phyloP scores from a whole-genome alignment of 495 filamentous ascomycete species.

The Aspergillus funiculosus region DNA sequence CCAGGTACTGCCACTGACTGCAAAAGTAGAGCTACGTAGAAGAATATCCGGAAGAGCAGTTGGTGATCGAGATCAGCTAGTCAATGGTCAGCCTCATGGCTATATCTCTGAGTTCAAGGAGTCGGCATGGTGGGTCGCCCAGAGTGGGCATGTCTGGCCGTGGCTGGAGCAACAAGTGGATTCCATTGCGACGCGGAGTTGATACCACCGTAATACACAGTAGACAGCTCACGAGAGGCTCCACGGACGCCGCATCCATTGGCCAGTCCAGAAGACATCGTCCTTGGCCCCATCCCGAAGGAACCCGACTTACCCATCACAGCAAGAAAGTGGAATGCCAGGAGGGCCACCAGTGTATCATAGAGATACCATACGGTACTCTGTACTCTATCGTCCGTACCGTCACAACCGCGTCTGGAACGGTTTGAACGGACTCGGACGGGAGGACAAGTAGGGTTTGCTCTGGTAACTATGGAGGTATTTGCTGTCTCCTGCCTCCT shows the following conservation, averaged over 20 bases:
- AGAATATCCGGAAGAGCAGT: no score
- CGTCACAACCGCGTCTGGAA: no score
- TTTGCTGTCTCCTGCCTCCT: no score
- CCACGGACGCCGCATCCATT: conserved; percentile 18
- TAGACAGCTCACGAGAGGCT: conserved; percentile 16
- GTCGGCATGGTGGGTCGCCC: conserved; percentile 8
- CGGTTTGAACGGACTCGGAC: conserved; percentile 6
- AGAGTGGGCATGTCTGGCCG: conserved; percentile 13
- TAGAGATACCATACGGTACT: conserved; percentile 7
- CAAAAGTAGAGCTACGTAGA: no score
- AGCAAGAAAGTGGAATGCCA: conserved; percentile 8
- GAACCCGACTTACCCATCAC: conserved; percentile 20
- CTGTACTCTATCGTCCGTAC: conserved; percentile 1
- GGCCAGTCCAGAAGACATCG: conserved; percentile 15
- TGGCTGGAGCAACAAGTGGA: conserved; percentile 19
- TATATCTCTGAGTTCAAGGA: no score
- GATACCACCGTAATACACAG: conserved; percentile 1
- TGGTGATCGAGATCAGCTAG: no score
- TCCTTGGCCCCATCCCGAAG: conserved; percentile 22
- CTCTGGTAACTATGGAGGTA: no score
- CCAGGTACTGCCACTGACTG: no score
- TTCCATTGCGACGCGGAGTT: conserved; percentile 10
- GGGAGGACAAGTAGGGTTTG: conserved; percentile 29
- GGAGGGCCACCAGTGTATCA: conserved; percentile 5
- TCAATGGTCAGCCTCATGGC: no score